Percentiles rank a stretch among this genome's conserved stretches.
Conservation (phyloP, 345 rosid genomes). For the Gossypium anomalum region DNA sequence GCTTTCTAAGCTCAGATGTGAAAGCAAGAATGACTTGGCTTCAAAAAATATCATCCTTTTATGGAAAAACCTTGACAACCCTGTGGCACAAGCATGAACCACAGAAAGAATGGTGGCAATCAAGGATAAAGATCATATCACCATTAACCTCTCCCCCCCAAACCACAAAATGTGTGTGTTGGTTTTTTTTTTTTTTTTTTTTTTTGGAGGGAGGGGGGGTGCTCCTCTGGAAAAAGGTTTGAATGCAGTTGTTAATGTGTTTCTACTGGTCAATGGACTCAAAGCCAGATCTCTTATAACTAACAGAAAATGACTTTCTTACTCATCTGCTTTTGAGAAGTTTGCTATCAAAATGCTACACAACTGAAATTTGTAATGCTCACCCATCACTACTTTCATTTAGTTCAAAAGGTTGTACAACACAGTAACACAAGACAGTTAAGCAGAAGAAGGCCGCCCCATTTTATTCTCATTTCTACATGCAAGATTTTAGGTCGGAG, state of each 20-base stretch:
- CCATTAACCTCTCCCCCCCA: neutral
- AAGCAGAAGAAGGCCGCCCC: neutral
- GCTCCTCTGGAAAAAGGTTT: neutral
- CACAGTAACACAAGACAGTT: neutral
- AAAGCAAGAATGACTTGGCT: neutral
- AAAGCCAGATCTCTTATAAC: neutral
- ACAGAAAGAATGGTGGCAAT: neutral
- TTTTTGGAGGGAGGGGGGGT: accelerated
- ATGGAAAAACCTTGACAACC: neutral
- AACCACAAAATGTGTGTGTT: neutral
- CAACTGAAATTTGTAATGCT: neutral
- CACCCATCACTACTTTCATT: neutral
- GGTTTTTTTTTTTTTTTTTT: too few relatives aligned
- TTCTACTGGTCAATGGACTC: neutral
- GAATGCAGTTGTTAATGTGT: neutral
- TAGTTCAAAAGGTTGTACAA: neutral
- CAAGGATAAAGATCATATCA: neutral
- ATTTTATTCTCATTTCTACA: constrained; percentile 8
- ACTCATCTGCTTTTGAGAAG: neutral
- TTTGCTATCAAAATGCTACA: neutral
- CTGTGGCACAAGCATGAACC: too few relatives aligned
- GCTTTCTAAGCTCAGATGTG: neutral
- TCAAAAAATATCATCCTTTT: neutral
- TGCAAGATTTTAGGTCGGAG: neutral
- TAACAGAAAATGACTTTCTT: neutral